These are phyloP conservation scores for Leptomonas seymouri DNA, from an alignment of 208 protist species.

Conservation along the genomic window DNA sequence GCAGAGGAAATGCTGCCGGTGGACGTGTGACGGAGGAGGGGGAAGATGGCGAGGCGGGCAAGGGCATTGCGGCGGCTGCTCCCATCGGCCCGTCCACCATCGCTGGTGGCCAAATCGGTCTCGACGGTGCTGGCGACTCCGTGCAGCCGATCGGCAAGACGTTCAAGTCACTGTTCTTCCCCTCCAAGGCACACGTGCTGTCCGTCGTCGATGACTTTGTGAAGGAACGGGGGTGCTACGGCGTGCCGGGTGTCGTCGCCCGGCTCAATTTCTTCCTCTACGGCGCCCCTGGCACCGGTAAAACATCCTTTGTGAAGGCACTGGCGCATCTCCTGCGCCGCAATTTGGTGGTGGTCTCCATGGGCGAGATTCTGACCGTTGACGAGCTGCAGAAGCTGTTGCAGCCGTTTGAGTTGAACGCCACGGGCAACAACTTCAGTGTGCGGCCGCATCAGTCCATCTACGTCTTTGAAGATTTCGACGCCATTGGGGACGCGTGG, in stretches of 20 bases:
- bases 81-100: slow-evolving; percentile 7
- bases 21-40: neutral
- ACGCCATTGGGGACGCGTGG: slow-evolving; percentile 50
- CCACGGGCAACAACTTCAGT: slow-evolving; percentile 5
- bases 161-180: slow-evolving; percentile 87
- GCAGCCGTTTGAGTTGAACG: slow-evolving; percentile 37
- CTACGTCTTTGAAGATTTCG: slow-evolving; percentile 88
- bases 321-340: slow-evolving; percentile 77
- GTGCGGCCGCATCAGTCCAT: slow-evolving; percentile 60
- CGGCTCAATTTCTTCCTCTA: slow-evolving; percentile 85
- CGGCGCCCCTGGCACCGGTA: slow-evolving; percentile 94
- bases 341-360: slow-evolving; percentile 73
- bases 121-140: neutral
- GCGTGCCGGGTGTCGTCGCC: slow-evolving; percentile 59
- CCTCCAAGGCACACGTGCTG: slow-evolving; percentile 68
- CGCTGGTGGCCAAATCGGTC: slow-evolving; percentile 15
- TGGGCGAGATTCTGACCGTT: slow-evolving; percentile 73
- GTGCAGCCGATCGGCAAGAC: slow-evolving; percentile 42
- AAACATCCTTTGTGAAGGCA: slow-evolving; percentile 91
- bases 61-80: neutral
- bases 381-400: slow-evolving; percentile 59
- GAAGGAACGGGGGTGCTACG: slow-evolving; percentile 66
- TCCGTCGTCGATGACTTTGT: slow-evolving; percentile 69
- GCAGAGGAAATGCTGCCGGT: too few species aligned
- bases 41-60: neutral